phyloP scores from a whole-genome alignment of 164 flowering plant species.

The Kingdonia uniflora region DNA sequence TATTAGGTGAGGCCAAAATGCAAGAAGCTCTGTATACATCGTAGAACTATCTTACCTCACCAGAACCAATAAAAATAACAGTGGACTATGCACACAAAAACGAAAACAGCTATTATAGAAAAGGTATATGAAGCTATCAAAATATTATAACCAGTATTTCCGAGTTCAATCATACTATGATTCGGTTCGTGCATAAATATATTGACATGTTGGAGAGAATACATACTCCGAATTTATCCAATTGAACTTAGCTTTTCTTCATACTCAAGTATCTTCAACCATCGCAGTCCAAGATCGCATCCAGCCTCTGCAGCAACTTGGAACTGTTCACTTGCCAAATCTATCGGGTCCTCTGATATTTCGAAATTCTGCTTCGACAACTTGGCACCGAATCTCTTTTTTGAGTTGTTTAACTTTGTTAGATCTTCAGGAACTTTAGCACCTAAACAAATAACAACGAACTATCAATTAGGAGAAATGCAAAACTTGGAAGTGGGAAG shows the following conservation, averaged over 20 bases:
- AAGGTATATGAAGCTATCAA: too few relatives aligned
- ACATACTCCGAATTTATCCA: background rate
- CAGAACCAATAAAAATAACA: too few relatives aligned
- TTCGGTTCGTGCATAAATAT: too few relatives aligned
- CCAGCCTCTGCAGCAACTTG: conserved; percentile 72
- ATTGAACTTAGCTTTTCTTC: conserved; percentile 32
- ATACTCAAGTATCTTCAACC: conserved; percentile 66
- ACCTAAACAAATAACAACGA: conserved; percentile 28
- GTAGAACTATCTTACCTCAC: too few relatives aligned
- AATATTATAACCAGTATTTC: too few relatives aligned
- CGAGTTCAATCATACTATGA: too few relatives aligned
- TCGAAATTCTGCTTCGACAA: conserved; percentile 16
- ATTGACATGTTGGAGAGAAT: too few relatives aligned
- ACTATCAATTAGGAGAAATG: background rate
- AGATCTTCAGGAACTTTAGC: conserved; percentile 58
- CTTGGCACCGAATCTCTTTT: conserved; percentile 19
- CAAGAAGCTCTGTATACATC: too few relatives aligned
- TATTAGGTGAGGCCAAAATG: too few relatives aligned
- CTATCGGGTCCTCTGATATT: conserved; percentile 24
- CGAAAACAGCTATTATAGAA: too few relatives aligned
- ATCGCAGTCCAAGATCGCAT: conserved; percentile 74
- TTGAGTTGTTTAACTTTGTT: conserved; percentile 35
- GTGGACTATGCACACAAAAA: too few relatives aligned
- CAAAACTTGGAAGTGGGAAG: too few relatives aligned
- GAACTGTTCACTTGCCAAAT: conserved; percentile 63